Percentiles rank a stretch among this genome's conserved stretches.
Conservation (phyloP, 2,329 filamentous ascomycete genomes). For the Clarireedia paspali region DNA sequence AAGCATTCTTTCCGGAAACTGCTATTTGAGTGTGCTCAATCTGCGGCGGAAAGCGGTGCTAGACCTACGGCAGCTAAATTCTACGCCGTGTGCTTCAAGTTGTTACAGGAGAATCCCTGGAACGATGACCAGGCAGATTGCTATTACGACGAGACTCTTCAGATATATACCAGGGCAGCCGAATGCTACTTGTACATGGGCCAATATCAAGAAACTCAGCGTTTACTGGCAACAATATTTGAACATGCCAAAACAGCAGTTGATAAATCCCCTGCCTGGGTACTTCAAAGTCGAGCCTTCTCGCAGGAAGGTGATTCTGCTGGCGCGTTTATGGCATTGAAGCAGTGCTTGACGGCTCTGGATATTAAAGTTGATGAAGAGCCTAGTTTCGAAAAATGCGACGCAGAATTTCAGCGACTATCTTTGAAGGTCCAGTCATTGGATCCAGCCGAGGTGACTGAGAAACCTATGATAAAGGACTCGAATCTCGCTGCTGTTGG, state of each 20-base stretch:
- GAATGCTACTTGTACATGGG: conserved; percentile 79
- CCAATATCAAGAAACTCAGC: conserved; percentile 58
- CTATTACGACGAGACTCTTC: conserved; percentile 78
- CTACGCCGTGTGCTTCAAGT: conserved; percentile 64
- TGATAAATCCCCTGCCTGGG: conserved; percentile 78
- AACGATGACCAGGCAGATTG: conserved; percentile 60
- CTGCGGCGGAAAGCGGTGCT: conserved; percentile 74
- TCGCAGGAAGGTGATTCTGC: conserved; percentile 65
- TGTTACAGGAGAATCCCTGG: conserved; percentile 81
- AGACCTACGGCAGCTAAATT: conserved; percentile 76
- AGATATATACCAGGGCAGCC: conserved; percentile 68
- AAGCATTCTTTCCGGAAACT: conserved; percentile 61
- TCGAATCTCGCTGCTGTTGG: conserved; percentile 54
- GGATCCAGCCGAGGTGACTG: conserved; percentile 41
- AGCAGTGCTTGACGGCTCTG: conserved; percentile 62
- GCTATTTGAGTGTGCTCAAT: conserved; percentile 70
- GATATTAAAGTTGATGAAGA: conserved; percentile 58
- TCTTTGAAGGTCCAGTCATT: conserved; percentile 51
- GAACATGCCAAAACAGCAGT: conserved; percentile 60
- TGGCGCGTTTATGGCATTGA: conserved; percentile 61
- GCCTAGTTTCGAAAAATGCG: conserved; percentile 69
- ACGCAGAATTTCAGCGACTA: conserved; percentile 61
- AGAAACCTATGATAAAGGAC: conserved; percentile 38
- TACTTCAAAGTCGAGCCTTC: conserved; percentile 73
- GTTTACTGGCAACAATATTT: conserved; percentile 64